Conservation (phyloP, 768 basidiomycete species). For the Lactarius indigo region DNA sequence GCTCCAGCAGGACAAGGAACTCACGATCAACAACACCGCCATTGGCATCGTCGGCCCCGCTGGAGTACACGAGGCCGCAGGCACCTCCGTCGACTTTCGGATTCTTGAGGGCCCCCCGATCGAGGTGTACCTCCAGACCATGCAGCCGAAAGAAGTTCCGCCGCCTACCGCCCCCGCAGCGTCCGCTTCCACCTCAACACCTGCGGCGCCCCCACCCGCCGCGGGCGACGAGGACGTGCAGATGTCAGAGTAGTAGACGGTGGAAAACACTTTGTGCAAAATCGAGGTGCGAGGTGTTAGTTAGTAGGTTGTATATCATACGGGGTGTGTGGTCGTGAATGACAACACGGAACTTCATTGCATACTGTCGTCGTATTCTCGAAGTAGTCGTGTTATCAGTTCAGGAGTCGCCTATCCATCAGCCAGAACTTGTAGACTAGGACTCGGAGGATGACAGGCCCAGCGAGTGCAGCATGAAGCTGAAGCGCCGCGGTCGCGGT, state of each 20-base stretch:
- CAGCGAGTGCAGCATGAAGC: too few relatives aligned
- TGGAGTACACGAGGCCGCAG: conserved; percentile 50
- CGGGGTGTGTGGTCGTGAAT: not conserved
- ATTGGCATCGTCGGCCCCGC: conserved; percentile 86
- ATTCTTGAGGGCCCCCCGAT: conserved; percentile 84
- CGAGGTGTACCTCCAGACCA: conserved; percentile 67
- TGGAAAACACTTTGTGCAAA: not conserved
- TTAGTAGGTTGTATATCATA: conserved; percentile 5
- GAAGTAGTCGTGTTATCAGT: too few relatives aligned
- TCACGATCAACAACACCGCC: conserved; percentile 90
- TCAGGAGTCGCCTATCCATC: too few relatives aligned
- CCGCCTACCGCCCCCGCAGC: conserved; percentile 35
- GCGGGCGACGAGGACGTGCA: conserved; percentile 75
- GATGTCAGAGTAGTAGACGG: conserved; percentile 61
- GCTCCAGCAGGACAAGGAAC: conserved; percentile 96
- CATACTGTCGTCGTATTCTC: too few relatives aligned
- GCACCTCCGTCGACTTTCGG: conserved; percentile 60
- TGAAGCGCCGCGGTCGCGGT: too few relatives aligned
- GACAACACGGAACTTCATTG: too few relatives aligned
- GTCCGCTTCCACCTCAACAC: too few relatives aligned
- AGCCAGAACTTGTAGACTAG: too few relatives aligned
- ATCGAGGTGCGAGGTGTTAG: conserved; percentile 1
- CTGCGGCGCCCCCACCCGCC: conserved; percentile 29
- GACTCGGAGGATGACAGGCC: too few relatives aligned
- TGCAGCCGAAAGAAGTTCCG: conserved; percentile 66